Conservation (phyloP, 768 basidiomycete species). For the Cystofilobasidium bisporidii region DNA sequence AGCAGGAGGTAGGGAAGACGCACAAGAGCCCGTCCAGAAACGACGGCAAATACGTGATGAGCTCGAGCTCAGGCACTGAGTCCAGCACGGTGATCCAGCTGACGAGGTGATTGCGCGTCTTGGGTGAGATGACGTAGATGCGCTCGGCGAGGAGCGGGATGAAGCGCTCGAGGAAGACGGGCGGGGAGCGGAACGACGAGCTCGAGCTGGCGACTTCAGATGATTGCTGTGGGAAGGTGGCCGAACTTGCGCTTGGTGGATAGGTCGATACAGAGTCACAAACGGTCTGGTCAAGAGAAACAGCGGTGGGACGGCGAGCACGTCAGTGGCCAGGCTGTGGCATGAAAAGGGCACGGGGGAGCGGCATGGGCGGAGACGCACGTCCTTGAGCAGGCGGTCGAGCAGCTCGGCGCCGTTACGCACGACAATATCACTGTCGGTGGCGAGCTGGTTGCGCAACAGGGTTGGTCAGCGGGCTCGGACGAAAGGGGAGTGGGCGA, state of each 20-base stretch:
- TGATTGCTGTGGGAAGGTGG: conserved; percentile 5
- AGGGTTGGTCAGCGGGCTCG: too few relatives aligned
- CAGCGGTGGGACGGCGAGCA: too few relatives aligned
- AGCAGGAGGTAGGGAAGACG: too few relatives aligned
- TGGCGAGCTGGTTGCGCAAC: conserved; percentile 87
- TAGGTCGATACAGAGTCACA: conserved; percentile 73
- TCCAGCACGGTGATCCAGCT: conserved; percentile 94
- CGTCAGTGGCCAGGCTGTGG: neutral
- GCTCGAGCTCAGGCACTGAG: conserved; percentile 89
- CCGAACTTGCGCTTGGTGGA: neutral
- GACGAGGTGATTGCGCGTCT: conserved; percentile 90
- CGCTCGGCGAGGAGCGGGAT: conserved; percentile 87
- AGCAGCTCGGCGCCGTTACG: conserved; percentile 97
- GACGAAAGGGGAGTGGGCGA: too few relatives aligned
- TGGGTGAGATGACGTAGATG: conserved; percentile 89
- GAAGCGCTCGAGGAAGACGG: conserved; percentile 83
- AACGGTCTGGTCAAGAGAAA: too few relatives aligned
- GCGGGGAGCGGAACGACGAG: neutral
- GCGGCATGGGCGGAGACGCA: too few relatives aligned
- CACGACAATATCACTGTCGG: conserved; percentile 89
- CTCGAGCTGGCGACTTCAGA: conserved; percentile 38
- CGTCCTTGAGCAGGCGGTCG: conserved; percentile 88
- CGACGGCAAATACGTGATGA: conserved; percentile 87
- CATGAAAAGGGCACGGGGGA: too few relatives aligned
- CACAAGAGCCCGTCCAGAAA: conserved; percentile 88